phyloP scores from a whole-genome alignment of 163 green algal genomes.

The Volvox carteri region DNA sequence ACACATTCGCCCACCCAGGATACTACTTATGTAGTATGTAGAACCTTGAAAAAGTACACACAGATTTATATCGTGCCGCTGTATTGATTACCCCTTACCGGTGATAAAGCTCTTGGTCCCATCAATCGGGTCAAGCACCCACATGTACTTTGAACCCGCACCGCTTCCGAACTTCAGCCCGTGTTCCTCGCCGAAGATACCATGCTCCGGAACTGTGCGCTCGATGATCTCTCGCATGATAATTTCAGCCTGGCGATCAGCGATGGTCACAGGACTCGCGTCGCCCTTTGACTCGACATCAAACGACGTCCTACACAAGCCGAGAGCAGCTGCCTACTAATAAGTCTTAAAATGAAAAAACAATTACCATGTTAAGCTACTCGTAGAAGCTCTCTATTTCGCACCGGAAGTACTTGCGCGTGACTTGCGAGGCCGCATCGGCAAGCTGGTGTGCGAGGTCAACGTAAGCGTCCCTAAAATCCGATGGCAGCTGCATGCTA shows the following conservation, averaged over 20 bases:
- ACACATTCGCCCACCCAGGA: no score
- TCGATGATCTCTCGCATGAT: constrained; percentile 80
- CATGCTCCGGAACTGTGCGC: constrained; percentile 80
- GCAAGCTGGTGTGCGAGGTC: constrained; percentile 70
- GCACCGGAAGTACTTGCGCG: constrained; percentile 78
- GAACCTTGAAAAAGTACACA: no score
- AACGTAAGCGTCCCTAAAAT: constrained; percentile 61
- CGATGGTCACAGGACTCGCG: constrained; percentile 90
- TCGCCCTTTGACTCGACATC: constrained; percentile 90
- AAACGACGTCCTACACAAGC: constrained; percentile 65
- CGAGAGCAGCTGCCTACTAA: no score
- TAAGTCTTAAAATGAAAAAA: no score
- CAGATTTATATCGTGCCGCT: no score
- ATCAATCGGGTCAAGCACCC: constrained; percentile 98
- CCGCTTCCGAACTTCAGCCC: constrained; percentile 70
- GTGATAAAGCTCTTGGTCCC: constrained; percentile 99
- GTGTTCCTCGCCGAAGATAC: constrained; percentile 92
- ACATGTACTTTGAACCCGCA: constrained; percentile 77
- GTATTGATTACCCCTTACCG: constrained; percentile 74
- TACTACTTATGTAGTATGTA: no score
- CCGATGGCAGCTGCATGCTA: constrained; percentile 18
- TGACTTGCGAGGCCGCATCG: constrained; percentile 76
- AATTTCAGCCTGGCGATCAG: constrained; percentile 86
- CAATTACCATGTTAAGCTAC: no score
- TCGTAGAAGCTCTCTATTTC: no score